Evolutionary conservation across 2,329 filamentous ascomycete species (phyloP).

Genomic region (Phialophora tarda): DNA sequence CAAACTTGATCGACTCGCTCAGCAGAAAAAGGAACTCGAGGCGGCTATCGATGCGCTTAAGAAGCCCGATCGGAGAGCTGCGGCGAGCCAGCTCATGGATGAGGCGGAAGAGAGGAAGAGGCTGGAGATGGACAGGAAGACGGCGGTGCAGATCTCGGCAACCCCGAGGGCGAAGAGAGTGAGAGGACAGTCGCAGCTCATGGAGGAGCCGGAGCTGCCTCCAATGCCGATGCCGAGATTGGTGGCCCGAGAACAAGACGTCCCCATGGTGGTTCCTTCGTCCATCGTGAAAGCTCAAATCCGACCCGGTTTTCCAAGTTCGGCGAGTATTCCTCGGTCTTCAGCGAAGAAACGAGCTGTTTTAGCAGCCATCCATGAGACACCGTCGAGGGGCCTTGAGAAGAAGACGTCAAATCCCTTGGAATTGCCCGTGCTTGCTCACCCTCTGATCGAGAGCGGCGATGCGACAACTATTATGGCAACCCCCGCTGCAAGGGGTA

Average conservation of each 20-base stretch:
- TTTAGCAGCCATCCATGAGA: conserved; percentile 46
- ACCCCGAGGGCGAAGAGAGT: conserved; percentile 51
- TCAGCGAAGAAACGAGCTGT: conserved; percentile 37
- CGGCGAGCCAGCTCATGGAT: conserved; percentile 53
- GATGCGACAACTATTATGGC: conserved; percentile 18
- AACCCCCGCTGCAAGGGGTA: conserved; percentile 25
- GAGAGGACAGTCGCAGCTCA: conserved; percentile 33
- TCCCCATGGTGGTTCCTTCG: conserved; percentile 34
- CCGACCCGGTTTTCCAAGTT: conserved; percentile 30
- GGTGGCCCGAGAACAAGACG: conserved; percentile 19
- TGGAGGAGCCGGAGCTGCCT: conserved; percentile 29
- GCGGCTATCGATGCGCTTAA: conserved; percentile 55
- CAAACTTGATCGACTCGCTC: conserved; percentile 52
- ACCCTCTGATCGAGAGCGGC: not conserved
- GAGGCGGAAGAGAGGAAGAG: conserved; percentile 48
- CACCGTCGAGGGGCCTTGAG: conserved; percentile 47
- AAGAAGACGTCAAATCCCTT: conserved; percentile 38
- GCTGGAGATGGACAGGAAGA: conserved; percentile 42
- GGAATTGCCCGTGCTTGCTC: conserved; percentile 15
- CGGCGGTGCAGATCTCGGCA: conserved; percentile 55
- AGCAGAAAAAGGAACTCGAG: conserved; percentile 56
- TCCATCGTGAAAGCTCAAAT: conserved; percentile 42
- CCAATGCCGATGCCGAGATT: conserved; percentile 30
- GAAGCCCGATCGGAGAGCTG: conserved; percentile 55
- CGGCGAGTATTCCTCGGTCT: conserved; percentile 21